A percentile compares a stretch with the other conserved stretches of the same genome.
Conservation (phyloP, 345 rosid species). For the Theobroma cacao region DNA sequence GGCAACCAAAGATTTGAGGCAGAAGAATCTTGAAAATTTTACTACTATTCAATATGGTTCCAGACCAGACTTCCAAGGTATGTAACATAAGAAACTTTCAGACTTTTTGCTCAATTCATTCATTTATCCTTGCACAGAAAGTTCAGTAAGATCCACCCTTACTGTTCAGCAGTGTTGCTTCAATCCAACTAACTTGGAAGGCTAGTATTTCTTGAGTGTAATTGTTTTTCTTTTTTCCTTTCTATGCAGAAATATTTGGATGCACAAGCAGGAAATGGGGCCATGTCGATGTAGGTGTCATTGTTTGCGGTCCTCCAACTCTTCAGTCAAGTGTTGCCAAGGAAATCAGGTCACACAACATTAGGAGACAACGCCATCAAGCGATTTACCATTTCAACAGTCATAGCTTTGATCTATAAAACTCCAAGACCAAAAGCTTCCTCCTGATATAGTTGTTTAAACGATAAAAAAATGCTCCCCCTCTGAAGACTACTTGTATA, state of each 20-base stretch:
- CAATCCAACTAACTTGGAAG: background rate
- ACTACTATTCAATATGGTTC: slow-evolving; percentile 54
- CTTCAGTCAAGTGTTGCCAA: slow-evolving; percentile 74
- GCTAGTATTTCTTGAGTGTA: background rate
- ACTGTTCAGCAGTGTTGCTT: background rate
- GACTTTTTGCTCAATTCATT: background rate
- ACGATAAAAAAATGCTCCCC: background rate
- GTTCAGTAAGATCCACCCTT: background rate
- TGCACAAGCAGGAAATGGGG: slow-evolving; percentile 55
- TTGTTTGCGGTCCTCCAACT: slow-evolving; percentile 77
- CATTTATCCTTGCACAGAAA: background rate
- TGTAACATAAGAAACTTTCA: background rate
- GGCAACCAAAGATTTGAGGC: slow-evolving; percentile 11
- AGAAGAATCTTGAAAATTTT: slow-evolving; percentile 20
- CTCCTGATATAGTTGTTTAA: background rate
- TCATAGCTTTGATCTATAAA: slow-evolving; percentile 25
- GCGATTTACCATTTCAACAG: slow-evolving; percentile 55
- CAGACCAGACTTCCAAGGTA: slow-evolving; percentile 86
- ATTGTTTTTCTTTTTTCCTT: background rate
- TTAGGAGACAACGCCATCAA: slow-evolving; percentile 34
- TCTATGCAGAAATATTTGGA: slow-evolving; percentile 62
- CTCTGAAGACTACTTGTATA: background rate
- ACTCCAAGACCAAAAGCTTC: background rate
- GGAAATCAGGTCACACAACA: slow-evolving; percentile 65
- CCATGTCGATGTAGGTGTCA: slow-evolving; percentile 71